Conservation (phyloP, 805 yeast species). For the Sungouiozyma intestinalis region DNA sequence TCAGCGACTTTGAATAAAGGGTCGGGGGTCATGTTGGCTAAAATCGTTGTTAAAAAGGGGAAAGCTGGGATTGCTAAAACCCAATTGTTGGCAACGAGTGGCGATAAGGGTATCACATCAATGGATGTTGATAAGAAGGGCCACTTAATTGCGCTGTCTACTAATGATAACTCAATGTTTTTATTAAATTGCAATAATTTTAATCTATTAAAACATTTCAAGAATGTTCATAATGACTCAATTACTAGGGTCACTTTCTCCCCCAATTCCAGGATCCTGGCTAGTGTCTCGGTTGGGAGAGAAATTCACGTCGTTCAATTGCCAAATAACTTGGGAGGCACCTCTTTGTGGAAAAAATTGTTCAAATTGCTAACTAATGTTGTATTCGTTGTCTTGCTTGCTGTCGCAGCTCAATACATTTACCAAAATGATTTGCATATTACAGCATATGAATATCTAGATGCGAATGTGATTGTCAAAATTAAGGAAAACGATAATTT, state of each 20-base stretch:
- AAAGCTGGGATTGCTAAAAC: conserved; percentile 9
- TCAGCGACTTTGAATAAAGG: conserved; percentile 35
- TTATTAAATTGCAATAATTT: conserved; percentile 45
- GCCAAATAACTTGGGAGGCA: conserved; percentile 28
- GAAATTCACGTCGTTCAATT: conserved; percentile 54
- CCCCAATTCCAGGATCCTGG: conserved; percentile 54
- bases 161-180: conserved; percentile 52
- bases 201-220: conserved; percentile 38
- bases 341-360: conserved; percentile 15
- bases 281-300: conserved; percentile 71
- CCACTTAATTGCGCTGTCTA: conserved; percentile 34
- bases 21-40: conserved; percentile 30
- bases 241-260: conserved; percentile 64
- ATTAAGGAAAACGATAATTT: neutral
- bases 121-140: conserved; percentile 32
- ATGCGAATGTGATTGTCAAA: conserved; percentile 12
- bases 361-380: conserved; percentile 18
- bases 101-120: conserved; percentile 39
- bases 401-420: conserved; percentile 15
- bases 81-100: neutral
- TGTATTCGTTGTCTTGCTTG: conserved; percentile 18
- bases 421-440: conserved; percentile 19
- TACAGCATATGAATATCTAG: conserved; percentile 11
- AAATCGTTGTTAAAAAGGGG: conserved; percentile 20
- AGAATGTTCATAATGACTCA: conserved; percentile 67